phyloP scores from a whole-genome alignment of 148 eudicot species.

The Rhododendron henanense region DNA sequence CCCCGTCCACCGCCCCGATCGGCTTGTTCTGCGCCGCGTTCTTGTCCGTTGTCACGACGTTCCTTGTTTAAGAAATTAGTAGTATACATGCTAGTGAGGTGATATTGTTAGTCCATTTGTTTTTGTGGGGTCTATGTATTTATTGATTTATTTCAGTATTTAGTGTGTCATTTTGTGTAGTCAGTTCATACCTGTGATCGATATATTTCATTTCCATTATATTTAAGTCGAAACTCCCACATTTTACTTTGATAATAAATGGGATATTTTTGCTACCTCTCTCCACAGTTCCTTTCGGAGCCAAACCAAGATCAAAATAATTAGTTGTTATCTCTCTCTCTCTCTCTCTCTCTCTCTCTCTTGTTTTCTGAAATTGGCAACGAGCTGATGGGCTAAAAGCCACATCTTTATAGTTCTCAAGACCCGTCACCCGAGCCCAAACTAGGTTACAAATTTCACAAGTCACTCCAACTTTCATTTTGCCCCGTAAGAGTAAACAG shows the following conservation, averaged over 20 bases:
- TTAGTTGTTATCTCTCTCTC: too few relatives aligned
- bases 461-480: too few relatives aligned
- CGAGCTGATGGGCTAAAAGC: too few relatives aligned
- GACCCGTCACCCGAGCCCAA: too few relatives aligned
- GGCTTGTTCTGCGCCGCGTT: conserved; percentile 10
- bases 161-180: neutral
- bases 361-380: too few relatives aligned
- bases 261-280: neutral
- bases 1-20: conserved; percentile 3
- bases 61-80: neutral
- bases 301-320: too few relatives aligned
- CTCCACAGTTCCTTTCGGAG: too few relatives aligned
- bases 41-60: conserved; percentile 14
- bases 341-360: too few relatives aligned
- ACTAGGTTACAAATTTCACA: too few relatives aligned
- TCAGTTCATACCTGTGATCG: neutral
- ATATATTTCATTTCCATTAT: neutral
- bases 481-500: too few relatives aligned
- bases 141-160: neutral
- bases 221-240: neutral
- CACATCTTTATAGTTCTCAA: too few relatives aligned
- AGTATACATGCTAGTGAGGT: neutral
- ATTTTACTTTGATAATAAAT: neutral
- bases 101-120: neutral
- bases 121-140: neutral